Evolutionary conservation across 345 rosid genomes (phyloP).

Genomic region (Populus euphratica): DNA sequence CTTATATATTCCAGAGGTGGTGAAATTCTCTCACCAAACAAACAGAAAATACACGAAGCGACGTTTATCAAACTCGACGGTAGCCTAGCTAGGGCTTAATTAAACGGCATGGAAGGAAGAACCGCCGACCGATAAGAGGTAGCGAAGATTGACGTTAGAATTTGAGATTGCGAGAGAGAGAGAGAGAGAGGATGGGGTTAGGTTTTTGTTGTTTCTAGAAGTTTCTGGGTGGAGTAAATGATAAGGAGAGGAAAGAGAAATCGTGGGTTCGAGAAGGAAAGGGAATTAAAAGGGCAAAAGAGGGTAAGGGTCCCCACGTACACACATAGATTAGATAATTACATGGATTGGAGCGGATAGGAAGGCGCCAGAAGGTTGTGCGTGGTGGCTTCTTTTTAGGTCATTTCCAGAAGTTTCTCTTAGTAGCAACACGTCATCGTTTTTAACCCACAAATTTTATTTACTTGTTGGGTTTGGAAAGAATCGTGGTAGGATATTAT

Average conservation of each 20-base stretch:
- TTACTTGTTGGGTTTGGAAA: too few relatives aligned
- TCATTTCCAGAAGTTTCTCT: constrained; percentile 14
- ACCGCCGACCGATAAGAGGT: not conserved
- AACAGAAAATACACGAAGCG: constrained; percentile 2
- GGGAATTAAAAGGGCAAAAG: not conserved
- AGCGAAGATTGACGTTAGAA: not conserved
- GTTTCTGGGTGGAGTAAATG: constrained; percentile 53
- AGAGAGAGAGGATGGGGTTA: not conserved
- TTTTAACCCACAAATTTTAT: too few relatives aligned
- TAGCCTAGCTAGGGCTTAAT: too few relatives aligned
- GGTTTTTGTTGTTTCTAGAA: constrained; percentile 67
- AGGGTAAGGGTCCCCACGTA: not conserved
- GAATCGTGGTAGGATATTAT: too few relatives aligned
- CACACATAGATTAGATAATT: not conserved
- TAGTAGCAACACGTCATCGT: too few relatives aligned
- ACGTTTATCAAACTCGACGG: too few relatives aligned
- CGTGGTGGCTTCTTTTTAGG: not conserved
- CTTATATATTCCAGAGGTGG: too few relatives aligned
- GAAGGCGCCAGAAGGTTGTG: constrained; percentile 9
- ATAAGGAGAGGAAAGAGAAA: constrained; percentile 30
- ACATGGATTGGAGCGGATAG: not conserved
- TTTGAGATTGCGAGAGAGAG: too few relatives aligned
- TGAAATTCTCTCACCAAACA: constrained; percentile 17
- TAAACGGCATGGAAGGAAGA: too few relatives aligned
- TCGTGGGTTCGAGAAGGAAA: constrained; percentile 12